Evolutionary conservation across 83 land plant species (phyloP), one percentile per base, ranked within the genome.

Genomic region (Picea abies): DNA sequence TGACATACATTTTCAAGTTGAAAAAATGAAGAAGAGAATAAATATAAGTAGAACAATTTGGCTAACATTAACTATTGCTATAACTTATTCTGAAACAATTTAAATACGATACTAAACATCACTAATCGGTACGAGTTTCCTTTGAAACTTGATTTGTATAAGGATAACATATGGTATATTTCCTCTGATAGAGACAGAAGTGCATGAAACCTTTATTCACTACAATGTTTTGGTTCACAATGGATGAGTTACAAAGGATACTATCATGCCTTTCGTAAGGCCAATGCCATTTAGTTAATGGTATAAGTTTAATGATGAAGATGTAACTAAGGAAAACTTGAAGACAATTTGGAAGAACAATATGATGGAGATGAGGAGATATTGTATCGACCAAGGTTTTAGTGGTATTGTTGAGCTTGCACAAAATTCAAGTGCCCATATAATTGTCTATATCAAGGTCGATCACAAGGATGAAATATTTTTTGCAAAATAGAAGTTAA

Each of bases 111-210:
- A 79, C 80, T 79, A 85, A 72, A 87, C 89, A 87, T 89, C 71
- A 89, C 84, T 82, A 89, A 87, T 79, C 71, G 91, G 47, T 89
- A 89, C 63, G 91, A 89, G 81, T 89, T 87, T 71, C 91, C 91
- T 26, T 69, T 84, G 77, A 84, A 89, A 82, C 86, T 89, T 78
- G 91, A 89, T 72, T 61, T 89, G 82, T 89, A 89, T 76, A 89
- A 65, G 60, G 91, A 87, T 32, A 82, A 89, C 65, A 89, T 87
- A 37, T 82, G 81, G 68, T 89, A 89, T 80, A 77, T 89, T 41
- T 89, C 89, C 56, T 86, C 89, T 72, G 89, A 89, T 84, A 89
- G 87, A 25, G 91, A 89, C 82, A 84, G 91, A 80, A 89, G 87
- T 60, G 89, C 87, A 9, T 82, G 86, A 39, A 89, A 89, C 81